Evolutionary conservation across 2,329 filamentous ascomycete species (phyloP).

Genomic region (Coniochaeta sp.): DNA sequence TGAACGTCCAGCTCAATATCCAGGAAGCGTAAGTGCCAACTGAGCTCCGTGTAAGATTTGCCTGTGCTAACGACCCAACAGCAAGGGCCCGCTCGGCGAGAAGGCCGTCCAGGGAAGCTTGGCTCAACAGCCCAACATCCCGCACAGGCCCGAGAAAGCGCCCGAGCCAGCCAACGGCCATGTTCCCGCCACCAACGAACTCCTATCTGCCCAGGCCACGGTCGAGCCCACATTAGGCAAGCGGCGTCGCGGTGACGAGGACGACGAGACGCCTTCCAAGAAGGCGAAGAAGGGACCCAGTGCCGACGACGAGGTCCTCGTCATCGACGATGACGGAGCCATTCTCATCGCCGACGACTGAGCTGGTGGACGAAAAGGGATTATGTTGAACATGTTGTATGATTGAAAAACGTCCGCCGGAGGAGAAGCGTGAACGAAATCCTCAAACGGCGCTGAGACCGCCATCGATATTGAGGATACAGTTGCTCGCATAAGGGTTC

Average conservation of each 20-base stretch:
- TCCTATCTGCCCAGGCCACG: conserved; percentile 23
- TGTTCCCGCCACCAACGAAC: conserved; percentile 29
- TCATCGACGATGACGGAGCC: conserved; percentile 49
- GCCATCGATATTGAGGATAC: conserved; percentile 78
- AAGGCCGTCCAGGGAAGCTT: conserved; percentile 46
- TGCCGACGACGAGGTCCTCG: conserved; percentile 35
- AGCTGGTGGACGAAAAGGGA: conserved; percentile 15
- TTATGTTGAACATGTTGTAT: conserved; percentile 4
- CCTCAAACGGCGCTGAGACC: conserved; percentile 63
- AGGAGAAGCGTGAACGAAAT: background rate
- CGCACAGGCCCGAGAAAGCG: conserved; percentile 43
- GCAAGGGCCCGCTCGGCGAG: conserved; percentile 33
- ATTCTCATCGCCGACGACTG: conserved; percentile 63
- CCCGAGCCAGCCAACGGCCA: conserved; percentile 30
- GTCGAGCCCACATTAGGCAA: conserved; percentile 34
- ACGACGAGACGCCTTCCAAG: conserved; percentile 32
- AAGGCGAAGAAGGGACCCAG: conserved; percentile 36
- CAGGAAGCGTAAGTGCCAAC: conserved; percentile 47
- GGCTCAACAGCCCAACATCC: conserved; percentile 40
- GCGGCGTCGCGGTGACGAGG: conserved; percentile 37
- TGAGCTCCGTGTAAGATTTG: conserved; percentile 6
- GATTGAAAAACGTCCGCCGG: background rate
- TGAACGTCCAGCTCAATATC: conserved; percentile 72
- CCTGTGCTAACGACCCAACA: conserved; percentile 23
- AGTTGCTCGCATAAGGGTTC: conserved; percentile 82